phyloP scores from a whole-genome alignment of 371 early-diverging fungal genomes.

The Dentiscutata heterogama region DNA sequence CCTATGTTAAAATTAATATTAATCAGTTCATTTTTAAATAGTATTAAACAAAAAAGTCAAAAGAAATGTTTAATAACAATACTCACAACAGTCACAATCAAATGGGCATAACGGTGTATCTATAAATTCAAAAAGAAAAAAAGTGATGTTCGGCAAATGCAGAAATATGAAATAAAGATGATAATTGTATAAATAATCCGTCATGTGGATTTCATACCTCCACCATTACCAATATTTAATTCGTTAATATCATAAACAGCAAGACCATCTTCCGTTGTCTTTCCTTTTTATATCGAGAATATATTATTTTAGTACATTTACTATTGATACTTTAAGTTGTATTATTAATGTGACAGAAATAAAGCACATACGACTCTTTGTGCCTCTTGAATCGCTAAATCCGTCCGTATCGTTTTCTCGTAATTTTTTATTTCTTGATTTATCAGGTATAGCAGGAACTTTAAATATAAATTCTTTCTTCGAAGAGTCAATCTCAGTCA shows the following conservation, averaged over 20 bases:
- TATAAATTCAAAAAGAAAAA: background rate
- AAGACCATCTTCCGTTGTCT: conserved; percentile 36
- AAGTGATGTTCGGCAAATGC: background rate
- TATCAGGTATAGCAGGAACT: conserved; percentile 9
- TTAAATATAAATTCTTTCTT: conserved; percentile 21
- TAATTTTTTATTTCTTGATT: conserved; percentile 24
- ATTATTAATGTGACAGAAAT: background rate
- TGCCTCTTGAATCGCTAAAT: conserved; percentile 35
- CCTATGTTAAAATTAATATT: background rate
- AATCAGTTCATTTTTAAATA: background rate
- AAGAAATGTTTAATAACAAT: background rate
- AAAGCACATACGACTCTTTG: conserved; percentile 16
- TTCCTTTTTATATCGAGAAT: background rate
- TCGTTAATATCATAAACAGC: conserved; percentile 24
- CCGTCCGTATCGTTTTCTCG: conserved; percentile 18
- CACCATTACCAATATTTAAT: conserved; percentile 23
- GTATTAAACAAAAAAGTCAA: background rate
- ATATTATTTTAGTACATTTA: background rate
- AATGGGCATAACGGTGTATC: conserved; percentile 24
- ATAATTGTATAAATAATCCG: background rate
- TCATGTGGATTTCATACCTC: background rate
- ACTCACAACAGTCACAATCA: conserved; percentile 33
- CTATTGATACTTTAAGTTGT: background rate
- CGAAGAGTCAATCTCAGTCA: background rate
- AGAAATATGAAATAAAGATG: background rate